Base-by-base conservation (phyloP, 805 yeast genomes). In the Brettanomyces nanus region DNA sequence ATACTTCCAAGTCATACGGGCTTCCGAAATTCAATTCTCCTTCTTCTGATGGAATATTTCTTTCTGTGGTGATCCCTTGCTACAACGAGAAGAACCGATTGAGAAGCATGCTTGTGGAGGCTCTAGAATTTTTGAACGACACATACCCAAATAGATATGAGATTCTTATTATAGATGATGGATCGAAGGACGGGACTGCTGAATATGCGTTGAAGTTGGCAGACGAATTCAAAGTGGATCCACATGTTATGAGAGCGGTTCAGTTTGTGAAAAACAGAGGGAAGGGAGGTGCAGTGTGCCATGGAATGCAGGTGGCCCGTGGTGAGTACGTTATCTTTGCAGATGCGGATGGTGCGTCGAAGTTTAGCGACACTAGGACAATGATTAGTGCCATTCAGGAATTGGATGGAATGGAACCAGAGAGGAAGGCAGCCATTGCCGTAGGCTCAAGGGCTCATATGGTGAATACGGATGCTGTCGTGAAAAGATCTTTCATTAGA, bases 311-410 rank as follows among this genome's bases (percentile, higher is more conserved):
- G 49, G 77, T 76, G 50, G 64, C 80, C 3, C 65, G 85, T 31
- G 98, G 97, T 10, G 57, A 68, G 40, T 80, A 73, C 49, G 75
- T 77, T 9, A 69, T 92, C 7, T 92, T 92, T 65, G 97, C 95
- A 1, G 98, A 92, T 61, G 98, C 97, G 1, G 98, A 92, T 61
- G 97, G 97, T 25, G 97, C 98, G 4, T 80, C 95, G 19, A 69
- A 71, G 47, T 92, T 92, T 55, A 52, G 73, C 19, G 96, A 89
- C 57, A 65, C 83, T 19, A 53, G 53, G 2, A 73, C 69, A 39
- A 65, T 89, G 41, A 45, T 75, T 9, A 53, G 52, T 3, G 59
- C 65, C 10, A 65, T 82, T 21, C 48, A 62, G 22, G 43, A 44
- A 17, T 26, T 52, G 5, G 58, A 54, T 28, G 30, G 39, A 0